Percentiles rank a stretch among this genome's conserved stretches.
Evolutionary conservation across 768 basidiomycete genomes (phyloP).

Genomic region (Tubosaeta sp.): DNA sequence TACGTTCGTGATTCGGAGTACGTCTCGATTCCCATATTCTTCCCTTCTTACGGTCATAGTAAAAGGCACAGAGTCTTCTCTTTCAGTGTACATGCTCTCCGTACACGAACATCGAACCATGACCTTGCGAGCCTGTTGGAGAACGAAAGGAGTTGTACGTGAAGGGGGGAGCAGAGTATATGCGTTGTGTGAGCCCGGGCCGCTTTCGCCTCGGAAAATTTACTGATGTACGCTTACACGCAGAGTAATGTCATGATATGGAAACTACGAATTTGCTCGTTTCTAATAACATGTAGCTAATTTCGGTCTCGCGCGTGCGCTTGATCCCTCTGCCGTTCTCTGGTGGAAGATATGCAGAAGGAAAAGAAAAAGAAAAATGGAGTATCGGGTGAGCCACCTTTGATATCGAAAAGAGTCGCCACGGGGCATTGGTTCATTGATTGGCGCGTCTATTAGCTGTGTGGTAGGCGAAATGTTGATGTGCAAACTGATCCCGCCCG

Average conservation of each 20-base stretch:
- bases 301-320: conserved; percentile 91
- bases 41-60: conserved; percentile 10
- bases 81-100: conserved; percentile 97
- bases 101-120: conserved; percentile 99
- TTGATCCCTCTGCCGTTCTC: conserved; percentile 47
- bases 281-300: conserved; percentile 87
- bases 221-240: conserved; percentile 8
- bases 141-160: conserved; percentile 90
- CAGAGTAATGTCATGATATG: conserved; percentile 98
- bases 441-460: conserved; percentile 48
- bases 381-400: conserved; percentile 73
- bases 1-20: conserved; percentile 86
- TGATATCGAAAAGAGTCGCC: background rate
- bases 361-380: conserved; percentile 83
- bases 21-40: conserved; percentile 23
- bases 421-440: background rate
- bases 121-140: conserved; percentile 93
- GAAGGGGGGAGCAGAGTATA: conserved; percentile 92
- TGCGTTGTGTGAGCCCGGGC: conserved; percentile 71
- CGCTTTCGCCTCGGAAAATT: background rate
- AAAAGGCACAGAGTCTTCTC: conserved; percentile 57
- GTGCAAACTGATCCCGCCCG: conserved; percentile 80
- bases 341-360: conserved; percentile 35
- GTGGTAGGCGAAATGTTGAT: conserved; percentile 97
- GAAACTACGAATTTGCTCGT: conserved; percentile 97